Conservation (phyloP, 352 stramenopile genomes). For the Blastocystis sp. region DNA sequence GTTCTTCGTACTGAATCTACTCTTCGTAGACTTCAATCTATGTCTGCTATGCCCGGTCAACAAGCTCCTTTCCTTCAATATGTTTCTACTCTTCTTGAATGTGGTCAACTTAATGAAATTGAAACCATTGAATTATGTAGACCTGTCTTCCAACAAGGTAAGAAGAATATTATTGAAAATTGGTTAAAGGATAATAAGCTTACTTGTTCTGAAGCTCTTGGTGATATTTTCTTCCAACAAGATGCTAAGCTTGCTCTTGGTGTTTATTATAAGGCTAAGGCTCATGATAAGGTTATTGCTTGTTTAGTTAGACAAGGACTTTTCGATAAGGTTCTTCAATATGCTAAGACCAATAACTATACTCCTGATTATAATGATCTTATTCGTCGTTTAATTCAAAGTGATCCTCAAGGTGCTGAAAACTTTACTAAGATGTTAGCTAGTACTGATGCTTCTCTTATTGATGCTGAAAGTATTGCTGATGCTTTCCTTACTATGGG, state of each 20-base stretch:
- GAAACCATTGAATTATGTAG: slow-evolving; percentile 93
- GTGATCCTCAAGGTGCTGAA: slow-evolving; percentile 82
- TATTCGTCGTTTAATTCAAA: slow-evolving; percentile 91
- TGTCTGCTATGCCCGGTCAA: slow-evolving; percentile 77
- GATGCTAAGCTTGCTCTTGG: slow-evolving; percentile 91
- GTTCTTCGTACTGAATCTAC: slow-evolving; percentile 83
- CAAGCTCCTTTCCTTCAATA: slow-evolving; percentile 94
- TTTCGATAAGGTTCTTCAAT: slow-evolving; percentile 96
- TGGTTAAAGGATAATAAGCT: slow-evolving; percentile 98
- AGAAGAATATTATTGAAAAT: slow-evolving; percentile 91
- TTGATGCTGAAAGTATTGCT: slow-evolving; percentile 91
- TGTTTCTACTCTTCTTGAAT: slow-evolving; percentile 92
- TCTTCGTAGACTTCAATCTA: slow-evolving; percentile 92
- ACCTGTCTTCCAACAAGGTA: slow-evolving; percentile 83
- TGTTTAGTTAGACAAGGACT: slow-evolving; percentile 93
- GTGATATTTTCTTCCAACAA: slow-evolving; percentile 75
- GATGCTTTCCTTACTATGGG: slow-evolving; percentile 98
- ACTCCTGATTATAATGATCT: slow-evolving; percentile 94
- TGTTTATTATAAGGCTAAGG: slow-evolving; percentile 85
- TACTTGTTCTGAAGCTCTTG: slow-evolving; percentile 82
- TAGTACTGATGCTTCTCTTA: slow-evolving; percentile 70
- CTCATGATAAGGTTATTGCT: slow-evolving; percentile 95
- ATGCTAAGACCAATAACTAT: slow-evolving; percentile 78
- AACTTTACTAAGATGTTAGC: slow-evolving; percentile 94
- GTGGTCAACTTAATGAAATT: slow-evolving; percentile 90